Conservation (phyloP, 2,329 filamentous ascomycete species). For the Sarocladium strictum region DNA sequence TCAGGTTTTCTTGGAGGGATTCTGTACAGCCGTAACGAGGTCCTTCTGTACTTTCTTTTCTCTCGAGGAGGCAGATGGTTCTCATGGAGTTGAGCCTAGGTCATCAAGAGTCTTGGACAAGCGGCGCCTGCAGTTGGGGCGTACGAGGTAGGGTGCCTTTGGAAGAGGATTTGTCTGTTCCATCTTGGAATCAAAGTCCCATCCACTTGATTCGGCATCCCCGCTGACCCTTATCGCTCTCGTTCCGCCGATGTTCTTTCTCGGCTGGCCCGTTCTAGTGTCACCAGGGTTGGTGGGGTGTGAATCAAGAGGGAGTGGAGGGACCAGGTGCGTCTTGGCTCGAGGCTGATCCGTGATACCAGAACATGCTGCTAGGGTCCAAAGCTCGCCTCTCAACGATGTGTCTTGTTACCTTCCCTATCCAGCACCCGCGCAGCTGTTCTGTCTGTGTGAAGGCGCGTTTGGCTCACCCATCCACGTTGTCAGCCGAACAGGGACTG, state of each 20-base stretch:
- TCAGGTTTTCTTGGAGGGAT: too few relatives aligned
- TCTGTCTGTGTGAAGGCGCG: not conserved
- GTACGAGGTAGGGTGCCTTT: not conserved
- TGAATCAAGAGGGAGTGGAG: not conserved
- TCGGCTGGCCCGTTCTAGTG: conserved; percentile 1
- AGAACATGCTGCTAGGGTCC: conserved; percentile 5
- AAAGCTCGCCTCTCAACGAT: conserved; percentile 2
- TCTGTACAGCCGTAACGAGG: not conserved
- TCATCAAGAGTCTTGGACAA: not conserved
- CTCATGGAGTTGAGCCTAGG: too few relatives aligned
- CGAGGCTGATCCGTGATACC: conserved; percentile 9
- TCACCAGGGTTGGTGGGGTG: conserved; percentile 3
- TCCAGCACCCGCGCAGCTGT: conserved; percentile 3
- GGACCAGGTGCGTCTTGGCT: conserved; percentile 5
- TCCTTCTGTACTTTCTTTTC: too few relatives aligned
- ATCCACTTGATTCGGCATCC: not conserved
- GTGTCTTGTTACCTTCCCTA: conserved; percentile 6
- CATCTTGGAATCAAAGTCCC: not conserved
- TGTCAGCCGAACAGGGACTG: not conserved
- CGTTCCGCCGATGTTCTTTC: conserved; percentile 7
- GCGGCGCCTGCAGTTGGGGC: not conserved
- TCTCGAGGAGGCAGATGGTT: too few relatives aligned
- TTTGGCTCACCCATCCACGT: not conserved
- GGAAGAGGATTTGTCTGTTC: not conserved
- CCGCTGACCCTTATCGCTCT: conserved; percentile 1